These are phyloP conservation scores for Alternaria arbusti DNA, from an alignment of 2,329 filamentous ascomycete species.

Conservation along the genomic window DNA sequence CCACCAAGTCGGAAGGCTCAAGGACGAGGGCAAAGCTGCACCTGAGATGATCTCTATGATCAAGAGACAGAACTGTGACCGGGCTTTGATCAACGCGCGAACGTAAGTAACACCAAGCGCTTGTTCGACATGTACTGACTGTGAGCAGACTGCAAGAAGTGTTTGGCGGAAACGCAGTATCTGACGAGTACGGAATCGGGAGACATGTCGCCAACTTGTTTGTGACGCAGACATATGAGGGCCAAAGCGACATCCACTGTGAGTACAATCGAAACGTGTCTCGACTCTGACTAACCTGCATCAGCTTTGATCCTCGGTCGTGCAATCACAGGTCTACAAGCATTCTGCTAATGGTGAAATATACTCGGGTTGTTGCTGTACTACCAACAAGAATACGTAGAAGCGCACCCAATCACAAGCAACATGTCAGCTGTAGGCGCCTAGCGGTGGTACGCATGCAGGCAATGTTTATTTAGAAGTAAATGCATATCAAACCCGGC, in stretches of 20 bases:
- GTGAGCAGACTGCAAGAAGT: slow-evolving; percentile 78
- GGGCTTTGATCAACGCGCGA: slow-evolving; percentile 79
- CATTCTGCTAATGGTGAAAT: slow-evolving; percentile 66
- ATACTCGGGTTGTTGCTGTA: slow-evolving; percentile 7
- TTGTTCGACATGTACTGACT: slow-evolving; percentile 16
- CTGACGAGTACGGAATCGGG: slow-evolving; percentile 94
- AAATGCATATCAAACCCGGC: slow-evolving; percentile 25
- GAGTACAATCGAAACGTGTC: slow-evolving; percentile 52
- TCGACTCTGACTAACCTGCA: slow-evolving; percentile 36
- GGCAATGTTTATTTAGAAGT: slow-evolving; percentile 19
- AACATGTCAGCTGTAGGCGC: slow-evolving; percentile 10
- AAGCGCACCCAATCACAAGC: background rate
- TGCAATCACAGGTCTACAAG: slow-evolving; percentile 72
- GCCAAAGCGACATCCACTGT: slow-evolving; percentile 97
- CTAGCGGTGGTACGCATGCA: slow-evolving; percentile 26
- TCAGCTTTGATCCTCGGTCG: slow-evolving; percentile 58
- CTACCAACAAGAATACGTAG: slow-evolving; percentile 6
- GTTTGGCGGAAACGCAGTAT: slow-evolving; percentile 97
- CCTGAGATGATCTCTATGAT: slow-evolving; percentile 98
- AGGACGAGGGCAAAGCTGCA: slow-evolving; percentile 84
- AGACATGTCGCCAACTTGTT: slow-evolving; percentile 95
- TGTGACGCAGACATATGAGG: slow-evolving; percentile 97
- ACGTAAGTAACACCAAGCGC: slow-evolving; percentile 51
- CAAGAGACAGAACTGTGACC: slow-evolving; percentile 97
- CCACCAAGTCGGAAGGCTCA: slow-evolving; percentile 88